Base-by-base conservation (phyloP, 1,284 basidiomycete genomes). In the Fomitopsis betulina region DNA sequence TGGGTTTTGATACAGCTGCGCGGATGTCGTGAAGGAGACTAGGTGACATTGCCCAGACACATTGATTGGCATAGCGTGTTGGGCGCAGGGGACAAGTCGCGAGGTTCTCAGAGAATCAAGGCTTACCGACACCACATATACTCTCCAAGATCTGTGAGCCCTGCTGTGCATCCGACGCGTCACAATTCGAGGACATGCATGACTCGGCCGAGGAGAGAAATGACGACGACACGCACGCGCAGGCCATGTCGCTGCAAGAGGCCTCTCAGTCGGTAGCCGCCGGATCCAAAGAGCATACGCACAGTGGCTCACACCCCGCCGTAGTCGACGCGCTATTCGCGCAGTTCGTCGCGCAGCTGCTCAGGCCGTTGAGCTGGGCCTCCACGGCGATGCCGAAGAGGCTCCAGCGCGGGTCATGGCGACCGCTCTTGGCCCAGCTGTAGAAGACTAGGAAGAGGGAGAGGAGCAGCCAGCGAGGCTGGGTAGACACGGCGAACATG, bases 401-500 rank as follows among this genome's bases (percentile, higher is more conserved):
- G 3, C 45, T 57, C 10, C 30, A 30, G 13, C 56, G 58, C 38
- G 38, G 30, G 33, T 63, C 62, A 19, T 60, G 59, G 4, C 60
- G 57, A 13, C 61, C 43, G 25, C 56, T 55, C 17, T 59, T 57
- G 3, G 60, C 60, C 54, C 62, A 58, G 30, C 62, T 64, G 60
- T 62, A 66, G 47, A 65, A 52, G 30, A 65, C 43, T 43, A 66
- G 61, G 55, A 64, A 63, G 40, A 55, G 42, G 3, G 63, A 64
- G 35, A 66, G 62, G 13, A 65, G 56, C 10, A 66, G 40, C 65
- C 65, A 66, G 58, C 63, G 63, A 2, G 65, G 65, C 35, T 63
- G 61, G 33, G 32, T 10, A 9, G 21, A 42, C 21, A 47, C 12
- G 7, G 17, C 45, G 32, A 35, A 33, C 27, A 33, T 50, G 40